These are phyloP conservation scores for Ophiostoma angusticollis DNA, from an alignment of 2,329 filamentous ascomycete species.

Conservation along the genomic window DNA sequence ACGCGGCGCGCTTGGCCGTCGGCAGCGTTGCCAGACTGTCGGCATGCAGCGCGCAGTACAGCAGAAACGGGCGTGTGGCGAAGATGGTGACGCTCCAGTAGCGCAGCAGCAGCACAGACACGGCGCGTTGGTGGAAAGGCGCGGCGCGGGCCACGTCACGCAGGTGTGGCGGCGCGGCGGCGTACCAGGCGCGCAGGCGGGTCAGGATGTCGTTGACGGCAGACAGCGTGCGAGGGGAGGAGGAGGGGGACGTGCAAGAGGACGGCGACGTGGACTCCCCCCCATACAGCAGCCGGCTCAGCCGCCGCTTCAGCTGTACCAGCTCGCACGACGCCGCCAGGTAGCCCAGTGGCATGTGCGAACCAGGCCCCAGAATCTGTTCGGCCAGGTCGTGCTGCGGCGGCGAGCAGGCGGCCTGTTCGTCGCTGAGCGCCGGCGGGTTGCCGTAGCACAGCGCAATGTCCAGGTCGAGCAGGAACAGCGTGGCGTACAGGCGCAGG, in stretches of 20 bases:
- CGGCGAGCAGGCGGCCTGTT: conserved; percentile 10
- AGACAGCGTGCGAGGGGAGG: conserved; percentile 3
- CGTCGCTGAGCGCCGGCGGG: conserved; percentile 16
- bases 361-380: conserved; percentile 18
- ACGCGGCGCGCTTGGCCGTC: conserved; percentile 13
- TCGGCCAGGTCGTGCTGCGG: conserved; percentile 12
- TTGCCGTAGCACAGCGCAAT: conserved; percentile 17
- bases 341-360: conserved; percentile 18
- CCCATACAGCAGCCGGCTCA: conserved; percentile 13
- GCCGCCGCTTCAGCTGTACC: conserved; percentile 14
- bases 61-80: conserved; percentile 23
- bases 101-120: conserved; percentile 16
- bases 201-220: conserved; percentile 13
- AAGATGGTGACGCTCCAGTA: conserved; percentile 16
- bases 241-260: not conserved
- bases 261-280: not conserved
- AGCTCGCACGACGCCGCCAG: conserved; percentile 16
- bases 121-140: conserved; percentile 16
- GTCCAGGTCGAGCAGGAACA: conserved; percentile 18
- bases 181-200: conserved; percentile 14
- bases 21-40: conserved; percentile 7
- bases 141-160: conserved; percentile 14
- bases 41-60: conserved; percentile 14
- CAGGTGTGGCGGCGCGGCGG: conserved; percentile 16
- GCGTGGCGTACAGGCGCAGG: conserved; percentile 16